Conservation (phyloP, 2,329 filamentous ascomycete species). For the Penicillium carneum region DNA sequence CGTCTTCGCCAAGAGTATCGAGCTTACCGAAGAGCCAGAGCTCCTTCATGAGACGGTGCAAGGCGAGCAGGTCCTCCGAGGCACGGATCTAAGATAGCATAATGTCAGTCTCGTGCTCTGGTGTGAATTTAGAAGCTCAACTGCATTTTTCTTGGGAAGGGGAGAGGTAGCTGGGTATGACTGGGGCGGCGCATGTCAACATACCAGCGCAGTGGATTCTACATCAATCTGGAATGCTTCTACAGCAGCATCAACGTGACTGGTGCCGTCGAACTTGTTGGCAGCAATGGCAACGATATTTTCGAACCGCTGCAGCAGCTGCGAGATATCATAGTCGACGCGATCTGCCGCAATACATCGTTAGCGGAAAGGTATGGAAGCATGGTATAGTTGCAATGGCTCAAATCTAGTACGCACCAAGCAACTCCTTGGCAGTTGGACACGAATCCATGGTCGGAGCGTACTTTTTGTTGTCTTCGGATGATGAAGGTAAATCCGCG, state of each 20-base stretch:
- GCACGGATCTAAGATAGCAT: constrained; percentile 60
- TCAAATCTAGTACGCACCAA: constrained; percentile 31
- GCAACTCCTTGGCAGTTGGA: constrained; percentile 39
- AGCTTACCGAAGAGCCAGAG: constrained; percentile 72
- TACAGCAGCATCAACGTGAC: constrained; percentile 63
- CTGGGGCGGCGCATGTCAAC: constrained; percentile 24
- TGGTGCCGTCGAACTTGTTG: constrained; percentile 51
- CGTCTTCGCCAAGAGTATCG: constrained; percentile 61
- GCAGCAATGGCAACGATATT: constrained; percentile 62
- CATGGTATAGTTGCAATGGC: not conserved
- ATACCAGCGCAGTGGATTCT: constrained; percentile 65
- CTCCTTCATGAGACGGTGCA: constrained; percentile 70
- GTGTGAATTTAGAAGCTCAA: not conserved
- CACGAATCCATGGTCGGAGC: constrained; percentile 45
- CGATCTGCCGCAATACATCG: constrained; percentile 45
- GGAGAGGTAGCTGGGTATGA: no score
- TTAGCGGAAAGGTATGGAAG: not conserved
- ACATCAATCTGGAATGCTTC: constrained; percentile 66
- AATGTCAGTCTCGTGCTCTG: not conserved
- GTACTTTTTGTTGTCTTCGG: not conserved
- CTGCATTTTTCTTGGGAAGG: not conserved
- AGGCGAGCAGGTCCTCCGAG: constrained; percentile 66
- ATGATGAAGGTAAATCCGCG: constrained; percentile 2
- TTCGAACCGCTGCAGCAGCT: constrained; percentile 62
- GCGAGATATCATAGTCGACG: constrained; percentile 54